phyloP scores from a whole-genome alignment of 139 green algal genomes.

The Chlorella sorokiniana region DNA sequence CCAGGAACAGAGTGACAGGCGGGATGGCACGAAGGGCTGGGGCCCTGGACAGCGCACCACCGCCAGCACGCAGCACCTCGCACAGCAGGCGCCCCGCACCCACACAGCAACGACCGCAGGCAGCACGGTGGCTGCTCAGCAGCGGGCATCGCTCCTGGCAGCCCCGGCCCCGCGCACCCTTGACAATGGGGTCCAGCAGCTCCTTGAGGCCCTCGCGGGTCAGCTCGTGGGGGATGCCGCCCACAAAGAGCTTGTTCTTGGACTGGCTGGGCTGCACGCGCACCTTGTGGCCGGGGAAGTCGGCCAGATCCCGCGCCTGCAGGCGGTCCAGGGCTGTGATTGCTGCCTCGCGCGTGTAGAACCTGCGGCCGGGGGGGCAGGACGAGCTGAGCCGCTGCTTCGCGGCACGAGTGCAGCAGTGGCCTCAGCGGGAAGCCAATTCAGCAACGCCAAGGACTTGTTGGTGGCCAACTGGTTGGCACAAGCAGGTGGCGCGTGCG shows the following conservation, averaged over 20 bases:
- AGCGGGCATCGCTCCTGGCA: not conserved
- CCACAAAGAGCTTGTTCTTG: constrained; percentile 90
- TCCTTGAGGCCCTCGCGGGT: constrained; percentile 53
- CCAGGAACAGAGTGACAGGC: not conserved
- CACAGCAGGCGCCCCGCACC: not conserved
- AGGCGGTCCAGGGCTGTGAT: constrained; percentile 63
- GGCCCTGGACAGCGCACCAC: not conserved
- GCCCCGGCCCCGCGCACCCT: constrained; percentile 29
- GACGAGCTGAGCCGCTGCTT: not conserved
- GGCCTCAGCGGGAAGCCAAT: no score
- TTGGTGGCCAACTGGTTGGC: no score
- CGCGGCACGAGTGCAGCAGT: not conserved
- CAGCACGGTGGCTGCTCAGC: not conserved
- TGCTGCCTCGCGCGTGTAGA: constrained; percentile 50
- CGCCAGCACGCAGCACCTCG: not conserved
- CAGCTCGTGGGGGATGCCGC: constrained; percentile 78
- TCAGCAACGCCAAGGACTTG: no score
- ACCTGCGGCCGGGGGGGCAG: not conserved
- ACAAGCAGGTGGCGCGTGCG: no score
- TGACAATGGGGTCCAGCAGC: constrained; percentile 33
- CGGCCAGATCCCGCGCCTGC: constrained; percentile 57
- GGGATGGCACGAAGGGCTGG: not conserved
- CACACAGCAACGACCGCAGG: not conserved
- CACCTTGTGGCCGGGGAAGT: constrained; percentile 69
- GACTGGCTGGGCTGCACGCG: constrained; percentile 68